These are phyloP conservation scores for Coprinellus aureogranulatus DNA, from an alignment of 768 basidiomycete species.

Conservation along the genomic window DNA sequence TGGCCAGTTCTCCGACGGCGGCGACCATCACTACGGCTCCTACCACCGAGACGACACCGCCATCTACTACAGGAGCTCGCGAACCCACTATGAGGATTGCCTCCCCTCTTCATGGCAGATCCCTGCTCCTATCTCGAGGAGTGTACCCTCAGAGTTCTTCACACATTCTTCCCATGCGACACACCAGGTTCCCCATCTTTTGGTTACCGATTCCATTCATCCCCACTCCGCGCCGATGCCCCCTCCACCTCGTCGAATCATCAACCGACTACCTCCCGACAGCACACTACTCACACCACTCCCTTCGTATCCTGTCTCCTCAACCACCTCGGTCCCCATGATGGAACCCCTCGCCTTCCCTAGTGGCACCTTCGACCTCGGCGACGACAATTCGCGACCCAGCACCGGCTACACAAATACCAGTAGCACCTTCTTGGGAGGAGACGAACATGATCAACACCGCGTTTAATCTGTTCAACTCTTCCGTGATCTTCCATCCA, in stretches of 20 bases:
- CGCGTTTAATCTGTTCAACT: slow-evolving; percentile 11
- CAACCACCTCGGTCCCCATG: slow-evolving; percentile 36
- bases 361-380: slow-evolving; percentile 33
- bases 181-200: slow-evolving; percentile 25
- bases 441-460: slow-evolving; percentile 28
- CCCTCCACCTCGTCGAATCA: slow-evolving; percentile 26
- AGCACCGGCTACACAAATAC: slow-evolving; percentile 42
- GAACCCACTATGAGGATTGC: slow-evolving; percentile 29
- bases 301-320: slow-evolving; percentile 47
- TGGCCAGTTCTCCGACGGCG: slow-evolving; percentile 17
- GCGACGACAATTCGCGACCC: slow-evolving; percentile 39
- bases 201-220: slow-evolving; percentile 16
- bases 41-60: slow-evolving; percentile 32
- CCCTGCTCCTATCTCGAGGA: slow-evolving; percentile 20
- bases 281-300: slow-evolving; percentile 74
- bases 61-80: slow-evolving; percentile 20
- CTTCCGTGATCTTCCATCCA: neutral
- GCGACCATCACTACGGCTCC: slow-evolving; percentile 28
- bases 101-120: slow-evolving; percentile 37
- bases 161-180: slow-evolving; percentile 28
- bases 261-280: slow-evolving; percentile 53
- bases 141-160: slow-evolving; percentile 25
- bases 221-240: slow-evolving; percentile 20
- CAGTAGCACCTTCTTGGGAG: slow-evolving; percentile 30
- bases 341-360: slow-evolving; percentile 27